A percentile compares a stretch with the other conserved stretches of the same genome.
Evolutionary conservation across 2,329 filamentous ascomycete genomes (phyloP).

Genomic region (Xylariaceae sp.): DNA sequence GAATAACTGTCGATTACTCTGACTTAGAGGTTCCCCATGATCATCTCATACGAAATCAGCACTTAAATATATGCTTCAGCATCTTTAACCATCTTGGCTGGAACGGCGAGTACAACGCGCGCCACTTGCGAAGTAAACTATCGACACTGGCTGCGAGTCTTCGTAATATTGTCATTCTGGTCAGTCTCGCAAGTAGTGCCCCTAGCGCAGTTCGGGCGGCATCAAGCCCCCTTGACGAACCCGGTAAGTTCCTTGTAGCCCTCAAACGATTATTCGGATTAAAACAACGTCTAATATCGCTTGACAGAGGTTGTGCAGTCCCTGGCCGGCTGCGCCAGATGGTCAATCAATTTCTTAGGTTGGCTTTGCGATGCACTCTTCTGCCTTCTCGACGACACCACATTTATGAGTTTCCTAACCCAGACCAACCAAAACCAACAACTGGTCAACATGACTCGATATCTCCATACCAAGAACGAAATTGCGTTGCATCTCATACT

Average conservation of each 20-base stretch:
- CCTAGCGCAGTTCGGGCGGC: conserved; percentile 52
- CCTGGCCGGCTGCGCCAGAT: conserved; percentile 70
- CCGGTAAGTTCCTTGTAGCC: conserved; percentile 40
- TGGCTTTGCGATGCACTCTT: conserved; percentile 60
- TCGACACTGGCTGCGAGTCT: conserved; percentile 71
- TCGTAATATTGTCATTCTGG: conserved; percentile 63
- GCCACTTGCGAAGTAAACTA: conserved; percentile 67
- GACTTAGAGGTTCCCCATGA: conserved; percentile 65
- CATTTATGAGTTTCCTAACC: conserved; percentile 48
- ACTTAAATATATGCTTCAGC: conserved; percentile 71
- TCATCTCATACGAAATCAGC: conserved; percentile 65
- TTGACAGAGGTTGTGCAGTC: conserved; percentile 64
- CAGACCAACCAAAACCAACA: conserved; percentile 35
- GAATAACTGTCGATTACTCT: conserved; percentile 75
- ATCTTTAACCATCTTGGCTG: conserved; percentile 77
- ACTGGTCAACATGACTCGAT: conserved; percentile 46
- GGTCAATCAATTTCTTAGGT: conserved; percentile 68
- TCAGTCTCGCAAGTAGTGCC: conserved; percentile 59
- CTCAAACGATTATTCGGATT: neutral
- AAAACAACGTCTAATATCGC: conserved; percentile 14
- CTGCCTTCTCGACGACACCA: conserved; percentile 48
- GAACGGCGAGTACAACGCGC: conserved; percentile 55
- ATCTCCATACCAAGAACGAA: conserved; percentile 53
- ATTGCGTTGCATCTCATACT: conserved; percentile 62
- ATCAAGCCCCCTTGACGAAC: conserved; percentile 59